Percentiles rank a stretch among this genome's conserved stretches.
These are phyloP conservation scores for Albifimbria verrucaria DNA, from an alignment of 2,329 filamentous ascomycete species.

Conservation along the genomic window DNA sequence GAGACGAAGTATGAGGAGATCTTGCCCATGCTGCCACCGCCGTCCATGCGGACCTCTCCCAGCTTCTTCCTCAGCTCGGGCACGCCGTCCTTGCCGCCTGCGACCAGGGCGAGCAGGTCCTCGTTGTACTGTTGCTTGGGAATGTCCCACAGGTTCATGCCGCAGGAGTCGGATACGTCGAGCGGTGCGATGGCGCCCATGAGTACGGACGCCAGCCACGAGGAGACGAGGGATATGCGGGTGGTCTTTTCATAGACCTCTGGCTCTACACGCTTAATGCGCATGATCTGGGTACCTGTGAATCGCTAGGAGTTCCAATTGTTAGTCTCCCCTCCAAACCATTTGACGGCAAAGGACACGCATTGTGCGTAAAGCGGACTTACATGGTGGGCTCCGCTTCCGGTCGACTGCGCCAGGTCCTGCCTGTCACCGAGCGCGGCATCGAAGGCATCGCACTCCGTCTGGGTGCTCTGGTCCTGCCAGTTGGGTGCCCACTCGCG, in stretches of 20 bases:
- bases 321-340: constrained; percentile 8
- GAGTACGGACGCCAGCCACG: constrained; percentile 88
- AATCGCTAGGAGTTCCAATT: constrained; percentile 61
- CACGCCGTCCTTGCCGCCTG: constrained; percentile 59
- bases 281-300: constrained; percentile 93
- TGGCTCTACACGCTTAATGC: constrained; percentile 77
- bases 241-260: constrained; percentile 76
- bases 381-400: constrained; percentile 93
- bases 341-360: constrained; percentile 4
- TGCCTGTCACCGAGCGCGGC: constrained; percentile 62
- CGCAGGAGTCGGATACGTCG: constrained; percentile 91
- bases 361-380: constrained; percentile 24
- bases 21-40: constrained; percentile 71
- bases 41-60: constrained; percentile 75
- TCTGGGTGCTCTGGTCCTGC: constrained; percentile 95
- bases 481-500: constrained; percentile 91
- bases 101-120: constrained; percentile 70
- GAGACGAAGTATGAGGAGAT: constrained; percentile 76
- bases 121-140: constrained; percentile 69
- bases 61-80: constrained; percentile 71
- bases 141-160: constrained; percentile 97
- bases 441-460: constrained; percentile 88
- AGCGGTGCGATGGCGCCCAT: constrained; percentile 82
- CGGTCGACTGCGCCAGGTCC: constrained; percentile 73
- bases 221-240: constrained; percentile 90